Conservation (phyloP, 2,329 filamentous ascomycete genomes). For the Ophiocordyceps camponoti-floridani region DNA sequence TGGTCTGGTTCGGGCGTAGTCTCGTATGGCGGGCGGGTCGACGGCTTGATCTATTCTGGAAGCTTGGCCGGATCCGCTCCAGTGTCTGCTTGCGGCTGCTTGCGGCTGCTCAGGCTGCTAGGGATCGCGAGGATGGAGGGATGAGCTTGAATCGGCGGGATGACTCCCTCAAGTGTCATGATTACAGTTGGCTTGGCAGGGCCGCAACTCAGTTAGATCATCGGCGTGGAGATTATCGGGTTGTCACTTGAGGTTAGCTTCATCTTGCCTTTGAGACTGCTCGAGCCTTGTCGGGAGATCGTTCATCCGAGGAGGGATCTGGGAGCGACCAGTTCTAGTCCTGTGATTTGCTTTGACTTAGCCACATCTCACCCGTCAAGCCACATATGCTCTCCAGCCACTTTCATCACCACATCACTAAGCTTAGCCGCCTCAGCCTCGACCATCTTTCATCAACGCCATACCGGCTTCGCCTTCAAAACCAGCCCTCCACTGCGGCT, state of each 20-base stretch:
- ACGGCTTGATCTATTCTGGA: not conserved
- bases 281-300: too few relatives aligned
- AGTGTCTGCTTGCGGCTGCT: not conserved
- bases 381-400: not conserved
- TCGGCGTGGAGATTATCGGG: too few relatives aligned
- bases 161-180: not conserved
- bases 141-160: not conserved
- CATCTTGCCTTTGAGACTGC: too few relatives aligned
- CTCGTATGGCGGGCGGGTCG: not conserved
- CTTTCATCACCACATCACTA: not conserved
- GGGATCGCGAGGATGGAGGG: not conserved
- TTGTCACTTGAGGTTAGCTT: too few relatives aligned
- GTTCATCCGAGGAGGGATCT: too few relatives aligned
- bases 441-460: not conserved
- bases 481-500: not conserved
- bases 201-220: too few relatives aligned
- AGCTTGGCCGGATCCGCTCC: not conserved
- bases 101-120: too few relatives aligned
- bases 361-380: not conserved
- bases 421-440: not conserved
- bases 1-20: not conserved
- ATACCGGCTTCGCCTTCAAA: not conserved
- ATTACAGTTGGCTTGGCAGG: too few relatives aligned
- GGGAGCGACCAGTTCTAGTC: too few relatives aligned
- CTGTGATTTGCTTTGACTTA: too few relatives aligned